These are phyloP conservation scores for Ascochyta lentis DNA, from an alignment of 2,329 filamentous ascomycete genomes.

Conservation along the genomic window DNA sequence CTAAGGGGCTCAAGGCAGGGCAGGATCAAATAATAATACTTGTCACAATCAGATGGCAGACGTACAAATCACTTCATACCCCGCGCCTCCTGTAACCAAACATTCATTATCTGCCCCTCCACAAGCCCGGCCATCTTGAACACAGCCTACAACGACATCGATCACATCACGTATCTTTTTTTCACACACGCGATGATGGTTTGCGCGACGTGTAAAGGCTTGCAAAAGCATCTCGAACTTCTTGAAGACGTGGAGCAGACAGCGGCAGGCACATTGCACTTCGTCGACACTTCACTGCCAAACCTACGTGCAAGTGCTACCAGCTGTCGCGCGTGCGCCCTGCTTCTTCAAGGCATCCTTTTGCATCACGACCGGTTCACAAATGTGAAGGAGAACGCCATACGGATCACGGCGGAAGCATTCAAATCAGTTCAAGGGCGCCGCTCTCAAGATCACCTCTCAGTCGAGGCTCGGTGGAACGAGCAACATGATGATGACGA, in stretches of 20 bases:
- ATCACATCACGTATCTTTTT: neutral
- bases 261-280: conserved; percentile 25
- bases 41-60: conserved; percentile 12
- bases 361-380: conserved; percentile 42
- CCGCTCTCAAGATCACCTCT: conserved; percentile 41
- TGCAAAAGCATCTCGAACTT: conserved; percentile 40
- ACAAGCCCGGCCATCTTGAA: neutral
- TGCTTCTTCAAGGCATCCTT: conserved; percentile 43
- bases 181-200: conserved; percentile 12
- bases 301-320: conserved; percentile 37
- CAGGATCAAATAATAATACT: conserved; percentile 8
- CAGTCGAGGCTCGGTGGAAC: conserved; percentile 44
- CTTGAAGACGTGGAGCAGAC: conserved; percentile 23
- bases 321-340: conserved; percentile 41
- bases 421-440: conserved; percentile 25
- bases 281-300: conserved; percentile 40
- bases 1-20: conserved; percentile 10
- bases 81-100: conserved; percentile 13
- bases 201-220: conserved; percentile 42
- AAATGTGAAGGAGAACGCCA: conserved; percentile 30
- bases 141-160: conserved; percentile 1
- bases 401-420: conserved; percentile 39
- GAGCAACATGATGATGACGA: conserved; percentile 25
- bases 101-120: conserved; percentile 4
- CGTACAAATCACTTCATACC: conserved; percentile 14